Conservation (phyloP, 2,329 filamentous ascomycete genomes). For the Venturia aucupariae region DNA sequence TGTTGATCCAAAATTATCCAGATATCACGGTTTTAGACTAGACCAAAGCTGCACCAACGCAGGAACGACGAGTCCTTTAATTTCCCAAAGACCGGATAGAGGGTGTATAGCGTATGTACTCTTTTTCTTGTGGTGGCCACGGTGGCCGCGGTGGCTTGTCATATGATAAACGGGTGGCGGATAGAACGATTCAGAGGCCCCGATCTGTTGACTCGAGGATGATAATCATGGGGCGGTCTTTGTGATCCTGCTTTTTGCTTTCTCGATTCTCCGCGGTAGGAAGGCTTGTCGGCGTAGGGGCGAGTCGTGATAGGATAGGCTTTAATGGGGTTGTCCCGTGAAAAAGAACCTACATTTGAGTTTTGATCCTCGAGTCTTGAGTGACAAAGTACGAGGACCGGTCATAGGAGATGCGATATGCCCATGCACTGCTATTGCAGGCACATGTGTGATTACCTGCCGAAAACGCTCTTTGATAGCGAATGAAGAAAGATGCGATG, state of each 20-base stretch:
- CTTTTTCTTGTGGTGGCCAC: background rate
- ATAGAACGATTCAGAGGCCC: background rate
- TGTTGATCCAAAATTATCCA: background rate
- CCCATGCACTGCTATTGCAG: background rate
- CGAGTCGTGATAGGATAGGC: background rate
- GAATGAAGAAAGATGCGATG: background rate
- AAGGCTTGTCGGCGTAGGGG: background rate
- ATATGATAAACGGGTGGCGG: background rate
- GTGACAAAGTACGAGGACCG: too few species aligned
- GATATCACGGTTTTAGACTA: background rate
- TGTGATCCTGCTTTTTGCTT: background rate
- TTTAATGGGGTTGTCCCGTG: background rate
- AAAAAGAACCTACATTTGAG: background rate
- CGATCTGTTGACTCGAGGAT: constrained; percentile 4
- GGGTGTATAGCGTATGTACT: background rate
- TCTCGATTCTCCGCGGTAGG: background rate
- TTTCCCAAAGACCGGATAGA: background rate
- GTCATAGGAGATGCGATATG: background rate
- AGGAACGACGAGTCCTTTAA: background rate
- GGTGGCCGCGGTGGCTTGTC: too few species aligned
- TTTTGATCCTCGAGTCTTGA: background rate
- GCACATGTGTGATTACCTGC: background rate
- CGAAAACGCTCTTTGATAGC: background rate
- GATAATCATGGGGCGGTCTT: background rate
- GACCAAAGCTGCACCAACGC: background rate